Evolutionary conservation across 1,284 basidiomycete genomes (phyloP).

Genomic region (Ustilago trichophora): DNA sequence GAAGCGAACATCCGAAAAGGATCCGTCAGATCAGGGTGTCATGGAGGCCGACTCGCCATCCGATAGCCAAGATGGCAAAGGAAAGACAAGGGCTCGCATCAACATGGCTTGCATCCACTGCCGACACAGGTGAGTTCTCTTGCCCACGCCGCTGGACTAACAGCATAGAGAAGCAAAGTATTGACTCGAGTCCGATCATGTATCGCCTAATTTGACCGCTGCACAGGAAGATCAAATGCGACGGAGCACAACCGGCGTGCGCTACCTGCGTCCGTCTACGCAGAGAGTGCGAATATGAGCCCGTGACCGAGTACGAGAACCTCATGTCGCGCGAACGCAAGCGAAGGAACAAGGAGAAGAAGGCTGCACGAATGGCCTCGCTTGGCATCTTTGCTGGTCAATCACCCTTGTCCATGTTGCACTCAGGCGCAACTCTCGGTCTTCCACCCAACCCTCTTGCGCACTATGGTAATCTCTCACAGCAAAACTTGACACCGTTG

Average conservation of each 20-base stretch:
- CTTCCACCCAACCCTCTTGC: constrained; percentile 18
- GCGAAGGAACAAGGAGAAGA: constrained; percentile 53
- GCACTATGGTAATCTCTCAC: constrained; percentile 22
- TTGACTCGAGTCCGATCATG: not conserved
- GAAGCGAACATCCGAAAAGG: constrained; percentile 29
- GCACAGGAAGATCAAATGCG: constrained; percentile 60
- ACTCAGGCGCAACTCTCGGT: constrained; percentile 16
- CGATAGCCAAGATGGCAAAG: constrained; percentile 37
- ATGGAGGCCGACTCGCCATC: constrained; percentile 21
- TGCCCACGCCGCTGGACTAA: not conserved
- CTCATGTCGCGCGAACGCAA: constrained; percentile 60
- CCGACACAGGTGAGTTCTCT: constrained; percentile 50
- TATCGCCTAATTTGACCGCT: no score
- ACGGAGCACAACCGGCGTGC: constrained; percentile 55
- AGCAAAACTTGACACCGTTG: constrained; percentile 11
- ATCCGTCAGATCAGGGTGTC: not conserved
- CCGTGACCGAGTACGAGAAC: constrained; percentile 58
- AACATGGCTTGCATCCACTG: constrained; percentile 62
- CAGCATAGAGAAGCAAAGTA: not conserved
- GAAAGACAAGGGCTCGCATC: constrained; percentile 41
- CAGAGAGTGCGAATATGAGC: constrained; percentile 59
- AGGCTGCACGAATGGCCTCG: constrained; percentile 31
- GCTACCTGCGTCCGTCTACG: constrained; percentile 56
- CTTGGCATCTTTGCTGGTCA: constrained; percentile 43
- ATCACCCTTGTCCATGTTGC: constrained; percentile 39